Evolutionary conservation across 2,329 filamentous ascomycete species (phyloP).

Genomic region (Ophiostoma triangulosporum): DNA sequence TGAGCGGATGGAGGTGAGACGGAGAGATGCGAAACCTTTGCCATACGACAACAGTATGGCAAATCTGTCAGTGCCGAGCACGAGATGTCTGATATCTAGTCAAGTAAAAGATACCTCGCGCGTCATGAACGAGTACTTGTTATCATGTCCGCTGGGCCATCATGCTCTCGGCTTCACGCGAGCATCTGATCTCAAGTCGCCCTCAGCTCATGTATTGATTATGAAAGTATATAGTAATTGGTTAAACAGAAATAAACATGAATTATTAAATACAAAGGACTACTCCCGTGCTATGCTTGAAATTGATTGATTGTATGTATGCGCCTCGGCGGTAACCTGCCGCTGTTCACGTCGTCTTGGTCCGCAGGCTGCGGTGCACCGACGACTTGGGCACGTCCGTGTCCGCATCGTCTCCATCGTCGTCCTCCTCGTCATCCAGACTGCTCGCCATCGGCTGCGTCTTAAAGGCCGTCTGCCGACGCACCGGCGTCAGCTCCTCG

Average conservation of each 20-base stretch:
- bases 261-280: neutral
- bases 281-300: neutral
- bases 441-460: neutral
- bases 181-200: too few species aligned
- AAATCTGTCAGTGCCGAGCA: too few species aligned
- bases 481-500: conserved; percentile 5
- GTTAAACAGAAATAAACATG: neutral
- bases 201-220: too few species aligned
- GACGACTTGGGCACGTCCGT: conserved; percentile 10
- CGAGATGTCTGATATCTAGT: too few species aligned
- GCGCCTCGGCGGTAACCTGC: neutral
- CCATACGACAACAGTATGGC: too few species aligned
- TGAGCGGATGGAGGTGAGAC: too few species aligned
- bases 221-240: too few species aligned
- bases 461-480: conserved; percentile 2
- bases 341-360: conserved; percentile 2
- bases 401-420: conserved; percentile 1
- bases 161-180: too few species aligned
- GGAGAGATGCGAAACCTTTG: too few species aligned
- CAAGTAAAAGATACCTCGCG: too few species aligned
- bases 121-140: too few species aligned
- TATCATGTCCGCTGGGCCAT: too few species aligned
- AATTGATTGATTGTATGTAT: neutral
- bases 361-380: neutral
- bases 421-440: neutral